Evolutionary conservation across 2,329 filamentous ascomycete genomes (phyloP).

Genomic region (Lachnellula willkommii): DNA sequence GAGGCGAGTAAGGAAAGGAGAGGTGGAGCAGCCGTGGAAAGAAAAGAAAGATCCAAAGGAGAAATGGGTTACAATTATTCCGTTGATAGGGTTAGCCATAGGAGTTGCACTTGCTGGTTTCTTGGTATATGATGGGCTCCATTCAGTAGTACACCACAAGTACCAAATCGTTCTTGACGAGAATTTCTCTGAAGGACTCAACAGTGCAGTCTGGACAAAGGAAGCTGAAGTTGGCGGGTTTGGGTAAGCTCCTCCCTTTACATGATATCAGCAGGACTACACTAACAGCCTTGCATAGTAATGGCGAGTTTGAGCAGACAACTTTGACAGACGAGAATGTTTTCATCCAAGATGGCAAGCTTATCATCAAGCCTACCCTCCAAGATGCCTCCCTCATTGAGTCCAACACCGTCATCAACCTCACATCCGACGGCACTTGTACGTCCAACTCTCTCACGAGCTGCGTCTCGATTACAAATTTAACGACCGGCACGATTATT

Average conservation of each 20-base stretch:
- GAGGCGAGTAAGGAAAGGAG: slow-evolving; percentile 59
- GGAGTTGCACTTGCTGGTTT: slow-evolving; percentile 65
- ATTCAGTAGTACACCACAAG: slow-evolving; percentile 65
- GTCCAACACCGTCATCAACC: slow-evolving; percentile 62
- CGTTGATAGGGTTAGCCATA: slow-evolving; percentile 63
- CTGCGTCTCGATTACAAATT: slow-evolving; percentile 70
- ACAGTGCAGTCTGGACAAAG: slow-evolving; percentile 43
- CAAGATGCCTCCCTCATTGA: slow-evolving; percentile 63
- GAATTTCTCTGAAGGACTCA: slow-evolving; percentile 47
- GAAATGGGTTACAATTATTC: slow-evolving; percentile 82
- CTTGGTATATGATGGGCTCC: slow-evolving; percentile 69
- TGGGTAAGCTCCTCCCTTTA: slow-evolving; percentile 53
- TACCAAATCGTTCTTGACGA: slow-evolving; percentile 49
- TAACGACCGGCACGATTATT: slow-evolving; percentile 69
- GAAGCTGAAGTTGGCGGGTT: slow-evolving; percentile 41
- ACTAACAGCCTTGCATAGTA: slow-evolving; percentile 42
- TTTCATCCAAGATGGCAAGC: slow-evolving; percentile 61
- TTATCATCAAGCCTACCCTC: slow-evolving; percentile 72
- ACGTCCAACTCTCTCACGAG: slow-evolving; percentile 53
- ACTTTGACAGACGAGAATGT: slow-evolving; percentile 69
- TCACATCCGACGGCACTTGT: slow-evolving; percentile 61
- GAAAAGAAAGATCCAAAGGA: slow-evolving; percentile 68
- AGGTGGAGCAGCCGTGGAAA: slow-evolving; percentile 73
- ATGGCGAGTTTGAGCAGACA: slow-evolving; percentile 76
- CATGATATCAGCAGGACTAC: not conserved